Conservation (phyloP, 2,329 filamentous ascomycete species). For the Scolecobasidium constrictum region DNA sequence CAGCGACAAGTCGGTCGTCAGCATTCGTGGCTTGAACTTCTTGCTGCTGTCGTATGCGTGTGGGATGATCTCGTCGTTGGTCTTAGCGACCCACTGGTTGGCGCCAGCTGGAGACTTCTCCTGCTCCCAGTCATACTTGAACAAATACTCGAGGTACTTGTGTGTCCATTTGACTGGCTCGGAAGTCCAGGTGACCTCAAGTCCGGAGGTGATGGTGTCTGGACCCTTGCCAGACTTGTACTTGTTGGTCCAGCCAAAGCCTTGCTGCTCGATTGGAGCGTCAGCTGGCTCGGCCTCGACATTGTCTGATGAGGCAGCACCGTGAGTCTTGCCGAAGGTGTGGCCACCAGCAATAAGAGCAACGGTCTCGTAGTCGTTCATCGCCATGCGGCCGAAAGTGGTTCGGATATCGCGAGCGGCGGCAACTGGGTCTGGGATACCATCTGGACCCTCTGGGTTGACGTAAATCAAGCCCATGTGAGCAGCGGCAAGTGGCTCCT, state of each 20-base stretch:
- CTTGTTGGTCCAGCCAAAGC: constrained; percentile 61
- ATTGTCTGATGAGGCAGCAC: constrained; percentile 53
- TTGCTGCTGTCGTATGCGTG: constrained; percentile 58
- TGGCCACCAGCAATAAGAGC: constrained; percentile 71
- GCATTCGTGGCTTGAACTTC: constrained; percentile 66
- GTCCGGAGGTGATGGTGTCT: constrained; percentile 62
- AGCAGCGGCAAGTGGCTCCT: constrained; percentile 55
- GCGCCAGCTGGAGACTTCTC: constrained; percentile 66
- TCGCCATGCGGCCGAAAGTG: constrained; percentile 70
- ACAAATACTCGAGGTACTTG: constrained; percentile 63
- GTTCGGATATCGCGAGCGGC: constrained; percentile 61
- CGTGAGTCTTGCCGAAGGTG: constrained; percentile 72
- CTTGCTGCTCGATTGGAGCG: constrained; percentile 53
- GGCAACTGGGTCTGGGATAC: constrained; percentile 56
- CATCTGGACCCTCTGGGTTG: constrained; percentile 69
- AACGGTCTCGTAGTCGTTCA: constrained; percentile 75
- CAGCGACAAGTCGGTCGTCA: constrained; percentile 64
- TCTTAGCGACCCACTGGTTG: constrained; percentile 67
- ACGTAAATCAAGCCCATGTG: constrained; percentile 76
- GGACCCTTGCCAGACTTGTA: constrained; percentile 56
- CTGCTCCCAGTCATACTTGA: constrained; percentile 68
- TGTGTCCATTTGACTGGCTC: constrained; percentile 69
- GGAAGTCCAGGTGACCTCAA: constrained; percentile 72
- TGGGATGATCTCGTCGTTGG: constrained; percentile 54
- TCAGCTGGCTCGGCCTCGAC: constrained; percentile 58